These are phyloP conservation scores for Cucurbita argyrosperma DNA, from an alignment of 306 rosid genomes.

Conservation along the genomic window DNA sequence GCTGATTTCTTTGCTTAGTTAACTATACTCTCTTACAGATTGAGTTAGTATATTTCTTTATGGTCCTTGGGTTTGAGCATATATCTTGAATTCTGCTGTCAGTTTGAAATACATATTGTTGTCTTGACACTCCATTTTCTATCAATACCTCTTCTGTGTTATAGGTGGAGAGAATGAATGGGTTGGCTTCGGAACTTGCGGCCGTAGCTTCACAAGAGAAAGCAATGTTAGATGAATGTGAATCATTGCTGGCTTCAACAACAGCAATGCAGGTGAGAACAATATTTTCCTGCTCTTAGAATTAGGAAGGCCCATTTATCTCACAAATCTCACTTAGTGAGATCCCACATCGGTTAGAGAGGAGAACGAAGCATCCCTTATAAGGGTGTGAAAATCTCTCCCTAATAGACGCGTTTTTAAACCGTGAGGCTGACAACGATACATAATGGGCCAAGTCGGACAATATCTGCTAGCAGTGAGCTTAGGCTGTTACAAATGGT, in stretches of 20 bases:
- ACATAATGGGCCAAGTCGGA: too few species aligned
- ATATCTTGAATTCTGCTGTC: neutral
- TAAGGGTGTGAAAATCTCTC: too few species aligned
- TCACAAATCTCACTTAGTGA: neutral
- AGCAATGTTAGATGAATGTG: slow-evolving; percentile 83
- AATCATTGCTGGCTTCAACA: slow-evolving; percentile 53
- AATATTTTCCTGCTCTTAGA: neutral
- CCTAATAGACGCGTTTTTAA: too few species aligned
- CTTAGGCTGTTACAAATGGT: too few species aligned
- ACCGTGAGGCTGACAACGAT: too few species aligned
- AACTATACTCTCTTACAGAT: neutral
- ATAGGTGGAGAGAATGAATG: slow-evolving; percentile 64
- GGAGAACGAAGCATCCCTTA: too few species aligned
- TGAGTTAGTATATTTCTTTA: neutral
- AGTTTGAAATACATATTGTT: neutral
- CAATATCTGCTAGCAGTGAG: too few species aligned
- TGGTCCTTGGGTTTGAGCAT: neutral
- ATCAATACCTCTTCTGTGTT: neutral
- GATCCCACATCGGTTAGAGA: too few species aligned
- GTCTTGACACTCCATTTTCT: neutral
- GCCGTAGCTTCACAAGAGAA: slow-evolving; percentile 58
- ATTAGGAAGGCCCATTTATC: neutral
- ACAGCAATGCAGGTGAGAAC: slow-evolving; percentile 69
- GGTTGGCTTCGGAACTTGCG: slow-evolving; percentile 72
- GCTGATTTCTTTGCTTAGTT: neutral